phyloP scores from a whole-genome alignment of 306 rosid species.

The Dalbergia cultrata region DNA sequence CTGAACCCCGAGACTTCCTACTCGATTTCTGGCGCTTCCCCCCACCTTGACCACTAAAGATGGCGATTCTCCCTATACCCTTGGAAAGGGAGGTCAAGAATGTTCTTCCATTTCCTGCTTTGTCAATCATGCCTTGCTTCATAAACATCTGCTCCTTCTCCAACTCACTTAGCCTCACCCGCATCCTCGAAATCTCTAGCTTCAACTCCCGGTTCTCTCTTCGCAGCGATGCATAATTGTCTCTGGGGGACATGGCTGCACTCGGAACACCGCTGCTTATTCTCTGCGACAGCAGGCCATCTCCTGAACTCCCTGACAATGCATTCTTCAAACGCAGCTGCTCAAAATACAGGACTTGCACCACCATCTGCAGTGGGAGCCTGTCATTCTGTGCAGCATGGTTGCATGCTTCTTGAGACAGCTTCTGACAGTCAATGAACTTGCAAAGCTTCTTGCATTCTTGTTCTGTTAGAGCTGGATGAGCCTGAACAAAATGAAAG shows the following conservation, averaged over 20 bases:
- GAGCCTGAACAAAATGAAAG: conserved; percentile 60
- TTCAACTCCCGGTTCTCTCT: conserved; percentile 89
- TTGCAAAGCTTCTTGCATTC: conserved; percentile 85
- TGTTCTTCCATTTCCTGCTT: conserved; percentile 72
- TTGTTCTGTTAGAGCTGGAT: conserved; percentile 69
- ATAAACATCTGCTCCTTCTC: conserved; percentile 87
- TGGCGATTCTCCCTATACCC: conserved; percentile 82
- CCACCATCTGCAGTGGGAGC: conserved; percentile 81
- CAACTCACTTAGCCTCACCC: conserved; percentile 90
- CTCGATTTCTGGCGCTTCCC: conserved; percentile 68
- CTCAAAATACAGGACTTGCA: conserved; percentile 82
- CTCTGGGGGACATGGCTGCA: conserved; percentile 91
- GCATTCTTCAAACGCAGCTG: conserved; percentile 84
- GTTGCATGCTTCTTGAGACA: conserved; percentile 91
- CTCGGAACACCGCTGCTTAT: conserved; percentile 85
- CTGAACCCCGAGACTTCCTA: conserved; percentile 64
- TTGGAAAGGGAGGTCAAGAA: conserved; percentile 81
- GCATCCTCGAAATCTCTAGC: conserved; percentile 85
- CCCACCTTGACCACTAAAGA: conserved; percentile 69
- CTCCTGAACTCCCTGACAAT: conserved; percentile 70
- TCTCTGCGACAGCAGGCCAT: conserved; percentile 71
- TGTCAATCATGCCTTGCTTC: conserved; percentile 87
- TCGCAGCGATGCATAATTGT: conserved; percentile 85
- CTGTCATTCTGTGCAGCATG: conserved; percentile 91
- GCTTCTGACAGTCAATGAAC: conserved; percentile 82